Base-by-base conservation (phyloP, 2,329 filamentous ascomycete genomes). In the Ceratocystis alfenasii region DNA sequence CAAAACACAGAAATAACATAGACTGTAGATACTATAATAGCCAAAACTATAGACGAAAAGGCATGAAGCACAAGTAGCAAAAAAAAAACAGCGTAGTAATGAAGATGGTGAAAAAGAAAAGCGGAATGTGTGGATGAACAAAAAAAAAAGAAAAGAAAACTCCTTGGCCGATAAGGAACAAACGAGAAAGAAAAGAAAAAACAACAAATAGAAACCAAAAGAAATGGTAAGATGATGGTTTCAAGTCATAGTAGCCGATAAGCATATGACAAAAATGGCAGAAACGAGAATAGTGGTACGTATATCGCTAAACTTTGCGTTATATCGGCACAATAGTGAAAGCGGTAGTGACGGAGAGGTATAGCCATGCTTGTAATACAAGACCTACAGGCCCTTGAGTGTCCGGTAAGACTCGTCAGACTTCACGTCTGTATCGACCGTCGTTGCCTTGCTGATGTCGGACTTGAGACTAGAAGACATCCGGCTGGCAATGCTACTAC, bases 401-500 rank as follows among this genome's bases (percentile, higher is more conserved):
- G 53, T 65, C 41, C 63, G 60, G 63, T 65, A 67, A 22, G 66
- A 67, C 17, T 64, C 48, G 41, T 65, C 63, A 36, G 66, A 67
- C 44, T 64, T 62, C 22, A 63, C 30, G 8, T 63, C 62, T 8
- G 62, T 46, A 28, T 67, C 66, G 2, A 60, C 63, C 1, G 66
- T 67, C 2, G 66, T 65, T 25, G 60, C 64, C 22, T 67, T 65
- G 64, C 66, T 67, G 6, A 63, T 65, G 33, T 63, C 63, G 7
- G 65, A 66, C 53, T 67, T 65, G 22, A 63, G 41, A n/a, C 60
- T 55, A 6, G 63, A 46, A 10, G 64, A 59, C 36, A 67, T 65
- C n/a, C 66, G 63, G 17, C 63, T 65, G 8, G 59, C 61, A 36
- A 67, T 53, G 59, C 66, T 67, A 48, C 78, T 81, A n/a, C 79